Evolutionary conservation across 1,284 basidiomycete species (phyloP), one percentile per base, ranked within the genome.

Genomic region (Thelephora terrestris): DNA sequence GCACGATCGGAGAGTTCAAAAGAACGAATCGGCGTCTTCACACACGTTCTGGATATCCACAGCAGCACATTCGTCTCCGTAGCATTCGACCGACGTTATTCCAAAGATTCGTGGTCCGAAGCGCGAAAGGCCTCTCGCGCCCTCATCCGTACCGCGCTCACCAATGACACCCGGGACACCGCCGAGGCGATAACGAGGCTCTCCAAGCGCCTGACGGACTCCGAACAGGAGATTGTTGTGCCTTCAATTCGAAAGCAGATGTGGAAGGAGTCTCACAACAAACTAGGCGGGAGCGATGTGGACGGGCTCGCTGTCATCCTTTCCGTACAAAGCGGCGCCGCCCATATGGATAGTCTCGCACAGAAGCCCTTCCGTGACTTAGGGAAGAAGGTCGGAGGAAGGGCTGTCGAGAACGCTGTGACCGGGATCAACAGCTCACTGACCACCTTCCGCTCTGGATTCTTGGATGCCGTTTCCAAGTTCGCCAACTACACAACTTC

Each of bases 211-310:
- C 62, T 73, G 50, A 64, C 65, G 4, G 63, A 62, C 27, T 59
- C 59, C 38, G 50, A 48, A 7, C 47, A 53, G 10, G 55, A 48
- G 7, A 57, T 62, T 46, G 45, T 58, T 35, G 55, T 56, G 20
- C 67, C 74, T 42, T 55, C 62, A 16, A 65, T 81, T 37, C 74
- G 75, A 34, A 71, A 73, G 36, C 74, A 75, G 42, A 63, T 89
- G 24, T 95, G 91, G 91, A 68, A 66, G 43, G 75, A 73, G 52
- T 67, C 78, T 2, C 91, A 86, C 58, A 69, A 74, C 9, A 68
- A 68, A 4, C 59, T 91, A 3, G 71, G 75, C 38, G 71, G 75
- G 12, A 69, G 66, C 29, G 85, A 91, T 57, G 61, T 66, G 4
- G 70, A 76, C 18, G 83, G 75, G 0, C 68, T 84, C 27, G 71